Conservation (phyloP, 805 yeast species). For the Kuraishia borneana region DNA sequence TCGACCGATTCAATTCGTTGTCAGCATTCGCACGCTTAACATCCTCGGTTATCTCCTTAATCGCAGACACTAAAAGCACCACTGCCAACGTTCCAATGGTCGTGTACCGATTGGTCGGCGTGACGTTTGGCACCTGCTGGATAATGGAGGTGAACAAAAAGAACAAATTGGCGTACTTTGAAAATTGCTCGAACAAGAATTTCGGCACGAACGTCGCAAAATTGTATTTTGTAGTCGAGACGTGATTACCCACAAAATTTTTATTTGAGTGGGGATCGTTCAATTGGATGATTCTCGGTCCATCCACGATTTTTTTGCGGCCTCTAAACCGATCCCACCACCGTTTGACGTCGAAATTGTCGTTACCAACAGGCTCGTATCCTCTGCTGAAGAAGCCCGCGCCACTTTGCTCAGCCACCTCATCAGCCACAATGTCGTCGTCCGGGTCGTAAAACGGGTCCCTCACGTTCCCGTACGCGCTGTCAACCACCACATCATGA, state of each 20-base stretch:
- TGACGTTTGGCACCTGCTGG: slow-evolving; percentile 94
- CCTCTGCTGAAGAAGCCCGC: no score
- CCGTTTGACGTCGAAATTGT: slow-evolving; percentile 18
- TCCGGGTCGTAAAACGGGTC: slow-evolving; percentile 3
- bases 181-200: slow-evolving; percentile 90
- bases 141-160: slow-evolving; percentile 85
- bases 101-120: slow-evolving; percentile 93
- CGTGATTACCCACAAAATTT: slow-evolving; percentile 60
- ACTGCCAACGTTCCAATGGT: slow-evolving; percentile 84
- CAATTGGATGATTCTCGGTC: slow-evolving; percentile 56
- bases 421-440: slow-evolving; percentile 6
- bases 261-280: slow-evolving; percentile 51
- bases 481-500: slow-evolving; percentile 3
- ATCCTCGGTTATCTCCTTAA: slow-evolving; percentile 87
- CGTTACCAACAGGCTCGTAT: no score
- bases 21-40: slow-evolving; percentile 82
- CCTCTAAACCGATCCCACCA: slow-evolving; percentile 6
- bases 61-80: slow-evolving; percentile 82
- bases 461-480: slow-evolving; percentile 7
- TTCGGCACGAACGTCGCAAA: slow-evolving; percentile 89
- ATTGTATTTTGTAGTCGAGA: slow-evolving; percentile 93
- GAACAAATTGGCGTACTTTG: slow-evolving; percentile 92
- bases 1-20: slow-evolving; percentile 70
- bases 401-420: no score
- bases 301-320: no score